These are phyloP conservation scores for Quillaja saponaria DNA, from an alignment of 306 rosid species.

Conservation along the genomic window DNA sequence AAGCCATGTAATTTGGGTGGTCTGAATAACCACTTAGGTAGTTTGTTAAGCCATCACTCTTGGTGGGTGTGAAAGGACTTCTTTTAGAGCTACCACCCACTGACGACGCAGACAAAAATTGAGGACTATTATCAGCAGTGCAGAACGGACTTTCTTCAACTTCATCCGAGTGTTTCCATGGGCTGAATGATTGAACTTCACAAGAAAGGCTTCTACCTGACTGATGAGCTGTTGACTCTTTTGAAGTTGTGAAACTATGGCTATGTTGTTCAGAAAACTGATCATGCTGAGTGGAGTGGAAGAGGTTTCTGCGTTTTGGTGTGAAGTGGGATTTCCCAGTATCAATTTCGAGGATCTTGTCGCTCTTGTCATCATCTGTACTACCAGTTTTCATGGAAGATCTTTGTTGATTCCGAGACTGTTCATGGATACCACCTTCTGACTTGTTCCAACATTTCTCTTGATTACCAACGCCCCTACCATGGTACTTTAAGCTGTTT, in stretches of 20 bases:
- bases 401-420: constrained; percentile 38
- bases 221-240: constrained; percentile 53
- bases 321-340: constrained; percentile 41
- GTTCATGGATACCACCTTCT: constrained; percentile 32
- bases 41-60: constrained; percentile 68
- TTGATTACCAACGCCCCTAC: constrained; percentile 27
- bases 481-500: constrained; percentile 54
- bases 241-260: constrained; percentile 52
- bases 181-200: constrained; percentile 52
- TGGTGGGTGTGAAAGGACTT: constrained; percentile 71
- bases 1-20: constrained; percentile 80
- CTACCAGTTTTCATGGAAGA: constrained; percentile 36
- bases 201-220: constrained; percentile 52
- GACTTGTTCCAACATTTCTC: constrained; percentile 30
- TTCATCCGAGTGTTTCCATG: constrained; percentile 39
- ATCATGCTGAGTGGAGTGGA: constrained; percentile 38
- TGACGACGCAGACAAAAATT: constrained; percentile 54
- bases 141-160: constrained; percentile 61
- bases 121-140: constrained; percentile 68
- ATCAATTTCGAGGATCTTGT: constrained; percentile 54
- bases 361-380: constrained; percentile 46
- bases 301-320: constrained; percentile 50
- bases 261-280: constrained; percentile 44
- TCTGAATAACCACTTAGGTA: constrained; percentile 50
- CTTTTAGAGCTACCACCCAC: constrained; percentile 49